A percentile compares a stretch with the other conserved stretches of the same genome.
Conservation (phyloP, 2,329 filamentous ascomycete species). For the Cercospora janseana region DNA sequence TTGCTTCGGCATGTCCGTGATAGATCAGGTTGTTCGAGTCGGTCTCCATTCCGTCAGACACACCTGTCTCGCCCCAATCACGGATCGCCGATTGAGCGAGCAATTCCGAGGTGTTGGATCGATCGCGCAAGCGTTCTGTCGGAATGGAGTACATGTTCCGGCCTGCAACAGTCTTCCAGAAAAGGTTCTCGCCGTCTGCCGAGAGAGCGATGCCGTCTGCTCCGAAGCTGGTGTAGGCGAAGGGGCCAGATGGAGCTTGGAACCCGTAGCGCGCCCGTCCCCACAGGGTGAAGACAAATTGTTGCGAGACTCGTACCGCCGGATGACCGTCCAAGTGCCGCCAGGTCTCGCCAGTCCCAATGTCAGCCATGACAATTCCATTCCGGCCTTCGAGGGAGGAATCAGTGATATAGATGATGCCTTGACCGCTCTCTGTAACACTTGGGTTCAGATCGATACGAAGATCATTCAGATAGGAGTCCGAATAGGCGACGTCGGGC, state of each 20-base stretch:
- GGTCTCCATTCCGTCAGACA: conserved; percentile 54
- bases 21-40: conserved; percentile 53
- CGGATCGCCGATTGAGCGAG: conserved; percentile 45
- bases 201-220: conserved; percentile 53
- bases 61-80: conserved; percentile 49
- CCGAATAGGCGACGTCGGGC: conserved; percentile 46
- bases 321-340: conserved; percentile 48
- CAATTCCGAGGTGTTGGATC: conserved; percentile 43
- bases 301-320: conserved; percentile 43
- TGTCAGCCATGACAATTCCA: conserved; percentile 52
- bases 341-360: conserved; percentile 51
- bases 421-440: conserved; percentile 44
- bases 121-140: conserved; percentile 46
- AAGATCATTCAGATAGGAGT: conserved; percentile 55
- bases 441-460: conserved; percentile 52
- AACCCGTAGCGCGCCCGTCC: conserved; percentile 49
- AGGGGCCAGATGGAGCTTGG: conserved; percentile 36
- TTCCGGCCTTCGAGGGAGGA: conserved; percentile 50
- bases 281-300: conserved; percentile 52
- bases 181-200: conserved; percentile 50
- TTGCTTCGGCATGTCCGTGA: conserved; percentile 51
- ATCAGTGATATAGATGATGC: conserved; percentile 56
- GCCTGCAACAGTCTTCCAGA: conserved; percentile 47
- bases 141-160: conserved; percentile 48
- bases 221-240: conserved; percentile 46